Conservation (phyloP, 1,284 basidiomycete species). For the Earliella scabrosa region DNA sequence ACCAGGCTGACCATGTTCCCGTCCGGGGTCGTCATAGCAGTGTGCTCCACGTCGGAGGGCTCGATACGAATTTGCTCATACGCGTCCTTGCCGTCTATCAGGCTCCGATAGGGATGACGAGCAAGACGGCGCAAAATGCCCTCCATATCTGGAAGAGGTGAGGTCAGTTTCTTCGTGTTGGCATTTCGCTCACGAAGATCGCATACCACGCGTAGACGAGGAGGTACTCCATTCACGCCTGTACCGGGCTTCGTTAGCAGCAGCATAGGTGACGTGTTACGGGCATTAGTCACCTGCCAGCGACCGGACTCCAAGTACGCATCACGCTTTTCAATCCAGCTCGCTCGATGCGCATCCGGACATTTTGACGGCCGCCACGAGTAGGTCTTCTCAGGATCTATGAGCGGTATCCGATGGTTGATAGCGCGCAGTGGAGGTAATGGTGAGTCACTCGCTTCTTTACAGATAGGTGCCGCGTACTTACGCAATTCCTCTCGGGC, state of each 20-base stretch:
- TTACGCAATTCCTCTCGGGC: conserved; percentile 18
- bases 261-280: conserved; percentile 39
- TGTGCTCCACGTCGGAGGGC: conserved; percentile 16
- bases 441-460: conserved; percentile 30
- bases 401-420: conserved; percentile 43
- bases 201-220: conserved; percentile 36
- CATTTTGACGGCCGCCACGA: conserved; percentile 33
- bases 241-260: conserved; percentile 36
- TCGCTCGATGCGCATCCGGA: conserved; percentile 31
- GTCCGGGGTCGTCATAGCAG: conserved; percentile 28
- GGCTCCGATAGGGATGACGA: background rate
- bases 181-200: conserved; percentile 37
- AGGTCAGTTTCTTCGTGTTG: conserved; percentile 40
- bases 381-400: conserved; percentile 38
- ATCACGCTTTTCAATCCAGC: conserved; percentile 33
- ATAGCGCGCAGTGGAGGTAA: conserved; percentile 39
- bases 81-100: conserved; percentile 20
- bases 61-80: conserved; percentile 22
- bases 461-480: conserved; percentile 32
- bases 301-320: conserved; percentile 34
- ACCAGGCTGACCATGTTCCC: conserved; percentile 34
- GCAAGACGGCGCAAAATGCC: conserved; percentile 13
- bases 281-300: conserved; percentile 32
- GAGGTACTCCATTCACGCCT: conserved; percentile 14
- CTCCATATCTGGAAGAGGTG: conserved; percentile 33